Conservation (phyloP, 176 grass and related monocot species). For the Dactylis glomerata region DNA sequence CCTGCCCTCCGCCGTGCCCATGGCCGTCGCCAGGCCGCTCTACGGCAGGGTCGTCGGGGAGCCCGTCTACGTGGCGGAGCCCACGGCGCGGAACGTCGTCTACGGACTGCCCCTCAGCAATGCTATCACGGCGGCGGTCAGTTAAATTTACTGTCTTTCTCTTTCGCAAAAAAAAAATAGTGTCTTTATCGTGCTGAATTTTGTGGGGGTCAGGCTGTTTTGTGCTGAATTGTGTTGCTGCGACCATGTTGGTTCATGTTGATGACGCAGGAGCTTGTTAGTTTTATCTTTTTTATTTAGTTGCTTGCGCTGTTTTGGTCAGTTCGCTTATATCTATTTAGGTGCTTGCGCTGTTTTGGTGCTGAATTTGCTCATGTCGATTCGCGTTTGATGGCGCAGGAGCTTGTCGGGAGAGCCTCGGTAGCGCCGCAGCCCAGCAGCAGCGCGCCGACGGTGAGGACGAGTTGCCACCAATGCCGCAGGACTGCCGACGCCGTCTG, state of each 20-base stretch:
- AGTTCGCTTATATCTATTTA: too few relatives aligned
- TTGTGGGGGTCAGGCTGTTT: not conserved
- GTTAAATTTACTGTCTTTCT: not conserved
- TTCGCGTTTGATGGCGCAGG: slow-evolving; percentile 16
- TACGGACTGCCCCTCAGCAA: slow-evolving; percentile 28
- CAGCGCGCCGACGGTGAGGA: not conserved
- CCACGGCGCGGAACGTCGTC: not conserved
- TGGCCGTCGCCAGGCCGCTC: slow-evolving; percentile 42
- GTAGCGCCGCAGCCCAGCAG: not conserved
- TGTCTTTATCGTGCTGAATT: too few relatives aligned
- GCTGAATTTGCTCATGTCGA: not conserved
- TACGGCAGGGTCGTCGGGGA: slow-evolving; percentile 39
- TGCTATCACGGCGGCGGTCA: slow-evolving; percentile 33
- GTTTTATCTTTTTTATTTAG: too few relatives aligned
- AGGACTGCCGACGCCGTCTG: slow-evolving; percentile 43
- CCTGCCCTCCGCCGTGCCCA: not conserved
- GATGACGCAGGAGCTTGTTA: slow-evolving; percentile 36
- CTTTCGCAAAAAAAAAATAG: too few relatives aligned
- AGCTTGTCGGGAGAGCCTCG: slow-evolving; percentile 25
- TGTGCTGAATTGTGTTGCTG: too few relatives aligned
- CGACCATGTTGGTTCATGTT: not conserved
- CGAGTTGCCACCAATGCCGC: slow-evolving; percentile 83
- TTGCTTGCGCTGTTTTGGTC: too few relatives aligned
- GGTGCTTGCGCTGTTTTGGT: too few relatives aligned
- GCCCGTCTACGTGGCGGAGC: slow-evolving; percentile 49